Evolutionary conservation across 1,139 yeast species (phyloP), one percentile per base, ranked within the genome.

Genomic region (Pneumocystis jirovecii): DNA sequence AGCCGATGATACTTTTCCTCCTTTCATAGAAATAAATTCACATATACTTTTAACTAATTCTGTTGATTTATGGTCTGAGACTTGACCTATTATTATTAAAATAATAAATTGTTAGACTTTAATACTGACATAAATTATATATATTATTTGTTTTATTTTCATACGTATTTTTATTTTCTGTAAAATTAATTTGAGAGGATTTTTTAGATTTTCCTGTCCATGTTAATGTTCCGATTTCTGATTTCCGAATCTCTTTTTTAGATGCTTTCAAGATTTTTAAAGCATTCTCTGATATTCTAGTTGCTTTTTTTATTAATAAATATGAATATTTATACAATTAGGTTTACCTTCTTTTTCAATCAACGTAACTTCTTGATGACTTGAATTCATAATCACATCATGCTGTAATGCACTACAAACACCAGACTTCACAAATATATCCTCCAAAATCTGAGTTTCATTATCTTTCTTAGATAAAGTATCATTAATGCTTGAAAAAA

Each of bases 171-270:
- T 17, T 37, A 15, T 39, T 44, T 45, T 25, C 29, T n/a, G 65
- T 72, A 63, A 56, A 71, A 67, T 35, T 71, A 66, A 75, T 0
- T 25, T 62, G 37, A 60, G n/a, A 37, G 31, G 42, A 19, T n/a
- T 67, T 65, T 21, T 98, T 98, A 77, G 86, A 89, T 70, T 83
- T 83, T 0, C 98, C 98, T 0, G 98, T 93, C 96, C 97, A 93
- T 0, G 98, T 93, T 0, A 97, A 97, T 0, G 87, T 85, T 3
- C 96, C 96, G 39, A 90, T 79, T 44, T 82, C 82, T 34, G 84
- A 83, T 68, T 79, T 81, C 64, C 89, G 80, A 0, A 96, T 83
- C 39, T 78, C 76, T 66, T 78, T 81, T 63, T 96, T 76, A 0
- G 96, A 89, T 67, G 82, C 81, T 66, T 84, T 80, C 67, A 93